Conservation (phyloP, 176 grass and related monocot genomes). For the Themeda triandra region DNA sequence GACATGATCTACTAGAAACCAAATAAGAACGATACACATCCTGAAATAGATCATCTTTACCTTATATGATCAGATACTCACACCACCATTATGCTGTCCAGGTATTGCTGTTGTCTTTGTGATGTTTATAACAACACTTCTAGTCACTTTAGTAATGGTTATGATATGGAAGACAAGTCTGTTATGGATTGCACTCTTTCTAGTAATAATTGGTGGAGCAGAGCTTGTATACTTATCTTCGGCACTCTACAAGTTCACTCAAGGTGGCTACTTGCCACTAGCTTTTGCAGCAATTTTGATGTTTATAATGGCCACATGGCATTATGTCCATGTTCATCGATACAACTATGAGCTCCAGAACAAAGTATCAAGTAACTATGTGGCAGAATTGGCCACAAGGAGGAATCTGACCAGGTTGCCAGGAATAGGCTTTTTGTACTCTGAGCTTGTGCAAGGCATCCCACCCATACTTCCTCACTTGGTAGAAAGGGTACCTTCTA, state of each 20-base stretch:
- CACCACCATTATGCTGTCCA: constrained; percentile 22
- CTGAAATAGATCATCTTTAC: background rate
- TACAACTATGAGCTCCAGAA: constrained; percentile 68
- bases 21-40: background rate
- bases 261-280: constrained; percentile 70
- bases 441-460: constrained; percentile 69
- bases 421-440: constrained; percentile 67
- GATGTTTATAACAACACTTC: constrained; percentile 63
- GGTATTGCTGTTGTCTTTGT: constrained; percentile 78
- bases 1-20: background rate
- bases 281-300: constrained; percentile 52
- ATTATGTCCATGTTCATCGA: constrained; percentile 61
- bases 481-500: constrained; percentile 51
- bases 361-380: constrained; percentile 51
- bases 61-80: constrained; percentile 22
- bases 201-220: constrained; percentile 40
- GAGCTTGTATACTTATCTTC: constrained; percentile 69
- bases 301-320: constrained; percentile 67
- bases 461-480: constrained; percentile 73
- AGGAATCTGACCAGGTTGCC: constrained; percentile 37
- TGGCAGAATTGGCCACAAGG: constrained; percentile 38
- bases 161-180: constrained; percentile 65
- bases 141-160: constrained; percentile 63
- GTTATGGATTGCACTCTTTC: constrained; percentile 43
- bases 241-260: constrained; percentile 57